Evolutionary conservation across 2,329 filamentous ascomycete genomes (phyloP).

Genomic region (Onygena corvina): DNA sequence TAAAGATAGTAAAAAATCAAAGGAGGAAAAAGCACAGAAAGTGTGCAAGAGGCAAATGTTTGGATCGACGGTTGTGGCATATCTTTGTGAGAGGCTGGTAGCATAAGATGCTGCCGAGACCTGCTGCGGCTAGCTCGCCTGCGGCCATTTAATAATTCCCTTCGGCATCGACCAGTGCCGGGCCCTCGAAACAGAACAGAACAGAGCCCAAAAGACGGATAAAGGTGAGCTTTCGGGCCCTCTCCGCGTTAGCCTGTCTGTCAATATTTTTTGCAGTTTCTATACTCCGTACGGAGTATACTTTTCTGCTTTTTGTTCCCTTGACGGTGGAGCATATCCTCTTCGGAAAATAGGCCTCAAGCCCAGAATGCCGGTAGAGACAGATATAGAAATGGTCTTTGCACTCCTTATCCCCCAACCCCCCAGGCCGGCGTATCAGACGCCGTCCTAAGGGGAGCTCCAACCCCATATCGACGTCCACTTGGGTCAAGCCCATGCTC

Average conservation of each 20-base stretch:
- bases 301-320: not conserved
- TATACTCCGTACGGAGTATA: too few relatives aligned
- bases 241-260: too few relatives aligned
- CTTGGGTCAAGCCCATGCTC: not conserved
- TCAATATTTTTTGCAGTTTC: too few relatives aligned
- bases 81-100: not conserved
- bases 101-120: not conserved
- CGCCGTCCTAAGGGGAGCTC: not conserved
- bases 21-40: not conserved
- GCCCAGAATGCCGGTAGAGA: not conserved
- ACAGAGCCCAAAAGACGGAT: too few relatives aligned
- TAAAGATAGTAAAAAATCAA: too few relatives aligned
- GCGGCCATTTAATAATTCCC: not conserved
- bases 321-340: not conserved
- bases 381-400: constrained; percentile 5
- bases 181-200: not conserved
- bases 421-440: not conserved
- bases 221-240: too few relatives aligned
- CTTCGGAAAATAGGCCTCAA: not conserved
- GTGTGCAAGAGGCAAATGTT: constrained; percentile 1
- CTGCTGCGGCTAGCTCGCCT: constrained; percentile 2
- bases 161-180: not conserved
- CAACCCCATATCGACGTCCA: not conserved
- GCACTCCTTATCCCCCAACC: not conserved
- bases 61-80: constrained; percentile 3